Conservation (phyloP, 768 basidiomycete species). For the Phylloporus sp. region DNA sequence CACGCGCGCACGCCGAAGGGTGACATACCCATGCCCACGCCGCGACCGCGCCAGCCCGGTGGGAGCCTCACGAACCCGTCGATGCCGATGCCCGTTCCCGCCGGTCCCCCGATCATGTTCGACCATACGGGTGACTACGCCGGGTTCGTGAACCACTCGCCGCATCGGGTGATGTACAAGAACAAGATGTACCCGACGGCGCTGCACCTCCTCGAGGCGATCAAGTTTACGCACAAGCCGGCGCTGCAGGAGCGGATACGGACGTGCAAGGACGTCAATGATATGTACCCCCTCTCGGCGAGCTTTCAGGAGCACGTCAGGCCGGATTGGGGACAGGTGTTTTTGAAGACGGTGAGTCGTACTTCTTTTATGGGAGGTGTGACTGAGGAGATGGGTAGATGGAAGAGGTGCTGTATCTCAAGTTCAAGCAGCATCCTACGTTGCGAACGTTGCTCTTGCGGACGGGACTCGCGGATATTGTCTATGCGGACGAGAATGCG, state of each 20-base stretch:
- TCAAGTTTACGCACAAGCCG: constrained; percentile 55
- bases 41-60: neutral
- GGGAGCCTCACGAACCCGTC: too few species aligned
- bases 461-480: constrained; percentile 46
- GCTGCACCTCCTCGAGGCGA: constrained; percentile 69
- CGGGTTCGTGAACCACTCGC: constrained; percentile 64
- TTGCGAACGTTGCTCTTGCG: constrained; percentile 49
- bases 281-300: constrained; percentile 35
- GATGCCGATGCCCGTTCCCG: constrained; percentile 23
- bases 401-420: constrained; percentile 61
- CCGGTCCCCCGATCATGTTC: constrained; percentile 34
- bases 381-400: constrained; percentile 33
- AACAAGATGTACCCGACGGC: constrained; percentile 61
- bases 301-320: constrained; percentile 36
- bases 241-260: constrained; percentile 57
- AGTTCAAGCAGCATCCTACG: constrained; percentile 66
- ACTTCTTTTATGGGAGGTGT: neutral
- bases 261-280: constrained; percentile 33
- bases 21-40: constrained; percentile 1
- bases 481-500: constrained; percentile 54
- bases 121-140: constrained; percentile 38
- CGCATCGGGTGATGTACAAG: constrained; percentile 53
- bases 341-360: constrained; percentile 44
- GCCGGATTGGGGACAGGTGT: constrained; percentile 53
- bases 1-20: neutral